Conservation (phyloP, 192 early-diverging fungal species). For the Gigaspora rosea region DNA sequence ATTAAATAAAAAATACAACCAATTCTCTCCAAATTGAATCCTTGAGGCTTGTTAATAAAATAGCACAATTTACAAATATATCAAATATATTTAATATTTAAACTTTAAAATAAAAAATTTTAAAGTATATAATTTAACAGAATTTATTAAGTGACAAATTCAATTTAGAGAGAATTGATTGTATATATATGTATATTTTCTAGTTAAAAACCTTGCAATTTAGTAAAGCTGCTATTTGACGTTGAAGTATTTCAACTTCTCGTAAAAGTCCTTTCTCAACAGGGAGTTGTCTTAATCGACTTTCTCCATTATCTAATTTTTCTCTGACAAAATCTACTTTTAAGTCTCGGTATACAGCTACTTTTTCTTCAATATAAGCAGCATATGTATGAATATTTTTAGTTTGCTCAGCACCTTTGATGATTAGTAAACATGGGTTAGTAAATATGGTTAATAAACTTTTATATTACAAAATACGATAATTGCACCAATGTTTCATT, state of each 20-base stretch:
- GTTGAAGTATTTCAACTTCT: conserved; percentile 64
- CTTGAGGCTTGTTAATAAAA: no score
- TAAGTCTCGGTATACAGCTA: conserved; percentile 60
- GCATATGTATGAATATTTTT: conserved; percentile 72
- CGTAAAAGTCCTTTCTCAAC: conserved; percentile 62
- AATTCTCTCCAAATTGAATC: no score
- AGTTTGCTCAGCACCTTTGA: conserved; percentile 43
- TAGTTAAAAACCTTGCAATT: conserved; percentile 65
- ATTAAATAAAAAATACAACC: background rate
- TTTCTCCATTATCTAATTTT: conserved; percentile 37
- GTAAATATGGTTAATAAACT: conserved; percentile 21
- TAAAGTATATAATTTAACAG: background rate
- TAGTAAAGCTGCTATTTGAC: conserved; percentile 65
- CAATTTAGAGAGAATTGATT: background rate
- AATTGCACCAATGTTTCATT: no score
- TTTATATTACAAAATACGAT: conserved; percentile 29
- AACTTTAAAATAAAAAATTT: no score
- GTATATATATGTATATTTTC: background rate
- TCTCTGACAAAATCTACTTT: conserved; percentile 65
- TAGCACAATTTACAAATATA: no score
- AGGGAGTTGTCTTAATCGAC: conserved; percentile 56
- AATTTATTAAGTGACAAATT: background rate
- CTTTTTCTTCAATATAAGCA: conserved; percentile 71
- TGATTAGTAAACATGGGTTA: conserved; percentile 37
- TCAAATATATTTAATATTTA: no score